These are phyloP conservation scores for Oenanthe javanica DNA, from an alignment of 140 eudicot genomes.

Conservation along the genomic window DNA sequence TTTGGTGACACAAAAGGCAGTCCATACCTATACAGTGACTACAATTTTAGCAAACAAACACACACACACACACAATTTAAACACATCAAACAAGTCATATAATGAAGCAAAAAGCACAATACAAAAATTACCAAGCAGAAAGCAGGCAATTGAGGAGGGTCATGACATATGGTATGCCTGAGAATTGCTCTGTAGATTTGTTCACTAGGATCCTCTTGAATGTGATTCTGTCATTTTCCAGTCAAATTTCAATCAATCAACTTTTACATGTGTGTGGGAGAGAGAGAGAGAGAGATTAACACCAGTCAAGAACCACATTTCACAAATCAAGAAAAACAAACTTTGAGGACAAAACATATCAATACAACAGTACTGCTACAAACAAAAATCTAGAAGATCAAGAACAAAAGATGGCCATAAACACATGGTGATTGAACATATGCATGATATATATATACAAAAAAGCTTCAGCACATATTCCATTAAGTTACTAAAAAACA, in stretches of 20 bases:
- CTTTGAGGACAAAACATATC: neutral
- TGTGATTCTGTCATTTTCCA: constrained; percentile 38
- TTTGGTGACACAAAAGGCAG: constrained; percentile 79
- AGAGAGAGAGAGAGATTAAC: neutral
- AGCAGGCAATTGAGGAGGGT: constrained; percentile 88
- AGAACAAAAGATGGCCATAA: neutral
- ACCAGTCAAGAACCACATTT: neutral
- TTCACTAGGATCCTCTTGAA: constrained; percentile 59
- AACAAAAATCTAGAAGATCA: neutral
- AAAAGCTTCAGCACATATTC: neutral
- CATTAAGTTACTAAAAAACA: neutral
- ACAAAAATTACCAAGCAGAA: constrained; percentile 59
- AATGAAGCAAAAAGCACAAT: no score
- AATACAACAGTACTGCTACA: neutral
- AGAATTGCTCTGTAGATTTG: constrained; percentile 75
- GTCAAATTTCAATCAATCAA: neutral
- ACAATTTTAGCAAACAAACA: neutral
- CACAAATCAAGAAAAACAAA: neutral
- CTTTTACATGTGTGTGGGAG: no score
- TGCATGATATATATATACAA: neutral
- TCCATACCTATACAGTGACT: constrained; percentile 52
- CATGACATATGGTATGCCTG: constrained; percentile 90
- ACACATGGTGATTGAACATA: no score
- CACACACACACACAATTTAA: neutral
- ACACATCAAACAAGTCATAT: no score